These are phyloP conservation scores for Xylaria sp. DNA, from an alignment of 2,329 filamentous ascomycete genomes.

Conservation along the genomic window DNA sequence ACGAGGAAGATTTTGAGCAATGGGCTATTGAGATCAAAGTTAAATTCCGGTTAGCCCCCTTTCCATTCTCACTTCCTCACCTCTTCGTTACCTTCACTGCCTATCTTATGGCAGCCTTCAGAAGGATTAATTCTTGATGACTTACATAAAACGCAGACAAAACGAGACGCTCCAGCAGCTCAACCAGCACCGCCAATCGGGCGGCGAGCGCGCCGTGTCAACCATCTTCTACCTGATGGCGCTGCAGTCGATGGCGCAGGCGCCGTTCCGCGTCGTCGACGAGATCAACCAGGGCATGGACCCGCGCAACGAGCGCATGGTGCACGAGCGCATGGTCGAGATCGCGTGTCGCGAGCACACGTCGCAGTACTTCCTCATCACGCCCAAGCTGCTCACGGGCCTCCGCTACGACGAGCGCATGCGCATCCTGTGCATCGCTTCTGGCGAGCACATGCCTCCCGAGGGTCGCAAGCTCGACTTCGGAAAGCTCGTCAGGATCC, in stretches of 20 bases:
- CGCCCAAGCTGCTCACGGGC: conserved; percentile 89
- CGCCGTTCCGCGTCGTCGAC: conserved; percentile 97
- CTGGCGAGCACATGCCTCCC: conserved; percentile 77
- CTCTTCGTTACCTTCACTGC: not conserved
- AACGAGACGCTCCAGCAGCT: conserved; percentile 86
- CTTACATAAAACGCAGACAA: conserved; percentile 63
- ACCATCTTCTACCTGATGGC: conserved; percentile 99
- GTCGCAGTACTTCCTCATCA: conserved; percentile 96
- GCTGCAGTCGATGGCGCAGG: conserved; percentile 90
- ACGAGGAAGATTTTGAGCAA: conserved; percentile 89
- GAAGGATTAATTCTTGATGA: not conserved
- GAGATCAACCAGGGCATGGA: conserved; percentile 99
- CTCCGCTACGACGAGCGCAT: conserved; percentile 90
- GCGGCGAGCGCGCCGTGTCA: conserved; percentile 93
- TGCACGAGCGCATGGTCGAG: conserved; percentile 97
- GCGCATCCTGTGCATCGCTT: conserved; percentile 93
- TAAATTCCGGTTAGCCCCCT: conserved; percentile 79
- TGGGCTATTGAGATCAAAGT: conserved; percentile 96
- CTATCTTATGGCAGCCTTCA: not conserved
- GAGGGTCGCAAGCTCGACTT: conserved; percentile 65
- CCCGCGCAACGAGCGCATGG: conserved; percentile 96
- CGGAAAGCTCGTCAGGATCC: conserved; percentile 56
- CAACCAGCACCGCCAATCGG: conserved; percentile 92
- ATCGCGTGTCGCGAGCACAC: conserved; percentile 89
- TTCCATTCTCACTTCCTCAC: conserved; percentile 29